Percentiles rank a stretch among this genome's conserved stretches.
These are phyloP conservation scores for Paecilomyces sp. DNA, from an alignment of 2,329 filamentous ascomycete species.

Conservation along the genomic window DNA sequence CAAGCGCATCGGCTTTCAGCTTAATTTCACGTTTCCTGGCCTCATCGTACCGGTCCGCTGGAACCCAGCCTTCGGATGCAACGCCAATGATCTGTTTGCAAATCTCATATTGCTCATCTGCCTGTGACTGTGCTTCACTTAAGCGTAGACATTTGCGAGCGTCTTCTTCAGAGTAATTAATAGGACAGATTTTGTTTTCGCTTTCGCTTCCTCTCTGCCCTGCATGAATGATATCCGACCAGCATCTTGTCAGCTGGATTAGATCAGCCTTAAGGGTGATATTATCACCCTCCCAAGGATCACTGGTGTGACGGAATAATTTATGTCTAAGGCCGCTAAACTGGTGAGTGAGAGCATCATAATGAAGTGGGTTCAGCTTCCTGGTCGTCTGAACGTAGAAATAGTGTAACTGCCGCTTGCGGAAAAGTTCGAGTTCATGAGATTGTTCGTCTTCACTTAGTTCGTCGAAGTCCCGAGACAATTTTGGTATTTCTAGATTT, in stretches of 20 bases:
- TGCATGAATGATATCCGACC: slow-evolving; percentile 6
- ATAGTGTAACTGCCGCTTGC: slow-evolving; percentile 12
- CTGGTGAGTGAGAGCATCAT: slow-evolving; percentile 15
- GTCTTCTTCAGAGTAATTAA: slow-evolving; percentile 1
- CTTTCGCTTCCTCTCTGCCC: neutral
- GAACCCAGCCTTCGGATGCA: slow-evolving; percentile 10
- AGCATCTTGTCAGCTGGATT: slow-evolving; percentile 13
- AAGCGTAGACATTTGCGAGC: neutral
- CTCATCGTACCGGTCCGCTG: neutral
- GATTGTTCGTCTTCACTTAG: slow-evolving; percentile 10
- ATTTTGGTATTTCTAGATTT: slow-evolving; percentile 8
- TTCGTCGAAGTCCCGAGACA: slow-evolving; percentile 11
- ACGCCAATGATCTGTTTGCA: slow-evolving; percentile 3
- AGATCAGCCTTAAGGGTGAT: slow-evolving; percentile 16
- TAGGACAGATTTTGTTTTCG: neutral
- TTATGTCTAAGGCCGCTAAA: slow-evolving; percentile 16
- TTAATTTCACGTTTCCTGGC: neutral
- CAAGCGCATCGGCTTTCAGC: neutral
- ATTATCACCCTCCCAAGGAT: slow-evolving; percentile 23
- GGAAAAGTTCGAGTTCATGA: slow-evolving; percentile 13
- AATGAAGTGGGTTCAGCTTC: slow-evolving; percentile 13
- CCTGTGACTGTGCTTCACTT: neutral
- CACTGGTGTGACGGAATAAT: slow-evolving; percentile 13
- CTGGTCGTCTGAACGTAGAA: slow-evolving; percentile 16
- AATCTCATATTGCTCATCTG: neutral